These are phyloP conservation scores for Mucor indicus DNA, from an alignment of 371 early-diverging fungal genomes.

Conservation along the genomic window DNA sequence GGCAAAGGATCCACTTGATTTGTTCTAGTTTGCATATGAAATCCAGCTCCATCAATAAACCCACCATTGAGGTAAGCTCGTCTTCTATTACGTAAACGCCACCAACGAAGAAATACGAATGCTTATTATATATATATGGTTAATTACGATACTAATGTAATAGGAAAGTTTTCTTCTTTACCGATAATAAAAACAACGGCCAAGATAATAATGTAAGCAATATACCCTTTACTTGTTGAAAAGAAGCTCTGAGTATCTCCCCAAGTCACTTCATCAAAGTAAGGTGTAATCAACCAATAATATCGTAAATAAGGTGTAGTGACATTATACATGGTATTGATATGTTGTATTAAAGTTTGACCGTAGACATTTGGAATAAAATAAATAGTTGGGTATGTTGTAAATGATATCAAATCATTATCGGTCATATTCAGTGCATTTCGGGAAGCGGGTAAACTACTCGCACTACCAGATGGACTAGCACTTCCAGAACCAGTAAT, in stretches of 20 bases:
- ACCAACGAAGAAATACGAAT: slow-evolving; percentile 42
- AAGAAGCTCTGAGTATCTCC: slow-evolving; percentile 7
- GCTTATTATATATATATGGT: slow-evolving; percentile 11
- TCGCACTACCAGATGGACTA: slow-evolving; percentile 2
- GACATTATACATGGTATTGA: slow-evolving; percentile 9
- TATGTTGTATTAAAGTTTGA: not conserved
- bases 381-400: slow-evolving; percentile 10
- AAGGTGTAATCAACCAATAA: slow-evolving; percentile 14
- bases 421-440: slow-evolving; percentile 20
- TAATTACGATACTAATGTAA: not conserved
- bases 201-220: slow-evolving; percentile 39
- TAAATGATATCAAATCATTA: slow-evolving; percentile 17
- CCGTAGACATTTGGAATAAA: slow-evolving; percentile 28
- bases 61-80: slow-evolving; percentile 3
- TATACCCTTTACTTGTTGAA: slow-evolving; percentile 27
- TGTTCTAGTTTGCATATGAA: slow-evolving; percentile 22
- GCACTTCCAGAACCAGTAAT: slow-evolving; percentile 5
- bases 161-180: too few species aligned
- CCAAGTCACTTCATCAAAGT: slow-evolving; percentile 7
- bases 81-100: slow-evolving; percentile 32
- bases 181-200: slow-evolving; percentile 38
- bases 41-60: not conserved
- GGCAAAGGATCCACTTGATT: slow-evolving; percentile 33
- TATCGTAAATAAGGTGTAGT: slow-evolving; percentile 3
- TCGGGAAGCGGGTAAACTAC: slow-evolving; percentile 7